Conservation (phyloP, 257 asterid genomes). For the Solanum ossicruentum region DNA sequence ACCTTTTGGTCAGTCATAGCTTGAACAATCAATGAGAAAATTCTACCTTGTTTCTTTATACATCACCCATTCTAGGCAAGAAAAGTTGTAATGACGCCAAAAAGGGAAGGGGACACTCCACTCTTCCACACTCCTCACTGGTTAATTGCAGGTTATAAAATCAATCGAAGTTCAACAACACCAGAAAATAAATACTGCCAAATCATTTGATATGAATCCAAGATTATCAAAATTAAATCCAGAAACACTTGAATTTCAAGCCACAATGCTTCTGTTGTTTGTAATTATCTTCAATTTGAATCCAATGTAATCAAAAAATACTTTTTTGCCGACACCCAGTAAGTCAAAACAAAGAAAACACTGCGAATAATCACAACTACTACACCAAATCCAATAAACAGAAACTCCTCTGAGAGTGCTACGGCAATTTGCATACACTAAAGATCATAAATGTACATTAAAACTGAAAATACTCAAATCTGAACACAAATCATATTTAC, state of each 20-base stretch:
- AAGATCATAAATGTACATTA: neutral
- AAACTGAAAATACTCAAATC: neutral
- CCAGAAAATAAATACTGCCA: neutral
- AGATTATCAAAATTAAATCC: neutral
- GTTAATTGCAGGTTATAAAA: neutral
- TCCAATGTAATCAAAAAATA: neutral
- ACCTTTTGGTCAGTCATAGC: neutral
- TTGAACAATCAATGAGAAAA: neutral
- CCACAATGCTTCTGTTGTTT: neutral
- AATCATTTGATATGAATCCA: neutral
- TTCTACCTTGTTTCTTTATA: neutral
- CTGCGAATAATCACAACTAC: neutral
- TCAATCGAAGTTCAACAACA: neutral
- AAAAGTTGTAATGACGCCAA: neutral
- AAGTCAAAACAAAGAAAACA: neutral
- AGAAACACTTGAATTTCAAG: neutral
- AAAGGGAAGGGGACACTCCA: neutral
- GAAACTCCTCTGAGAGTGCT: neutral
- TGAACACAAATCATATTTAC: neutral
- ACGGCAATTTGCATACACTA: neutral
- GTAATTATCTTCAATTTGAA: neutral
- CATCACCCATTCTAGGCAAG: neutral
- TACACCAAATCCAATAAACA: neutral
- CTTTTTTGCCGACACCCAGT: neutral
- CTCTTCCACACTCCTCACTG: neutral